A percentile compares a stretch with the other conserved stretches of the same genome.
Evolutionary conservation across 192 early-diverging fungal species (phyloP).

Genomic region (Kappamyces sp.): DNA sequence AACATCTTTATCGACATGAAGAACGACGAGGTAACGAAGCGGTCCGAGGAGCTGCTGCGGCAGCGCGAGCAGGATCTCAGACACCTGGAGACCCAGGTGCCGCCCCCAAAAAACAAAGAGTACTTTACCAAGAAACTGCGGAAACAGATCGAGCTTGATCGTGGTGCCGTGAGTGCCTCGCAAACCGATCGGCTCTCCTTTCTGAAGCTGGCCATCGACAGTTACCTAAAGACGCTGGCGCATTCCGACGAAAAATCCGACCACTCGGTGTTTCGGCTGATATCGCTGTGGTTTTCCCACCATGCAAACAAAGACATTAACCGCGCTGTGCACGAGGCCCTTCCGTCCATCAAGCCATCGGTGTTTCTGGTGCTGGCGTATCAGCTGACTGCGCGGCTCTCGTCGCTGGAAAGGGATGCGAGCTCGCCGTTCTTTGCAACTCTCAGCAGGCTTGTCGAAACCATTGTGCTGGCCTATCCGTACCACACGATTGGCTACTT

Average conservation of each 20-base stretch:
- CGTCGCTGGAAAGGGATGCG: slow-evolving; percentile 14
- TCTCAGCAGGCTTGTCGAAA: slow-evolving; percentile 22
- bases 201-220: slow-evolving; percentile 28
- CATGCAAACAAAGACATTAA: slow-evolving; percentile 19
- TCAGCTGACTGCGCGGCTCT: slow-evolving; percentile 39
- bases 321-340: slow-evolving; percentile 15
- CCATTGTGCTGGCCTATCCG: slow-evolving; percentile 34
- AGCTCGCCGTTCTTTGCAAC: slow-evolving; percentile 21
- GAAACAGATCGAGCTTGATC: slow-evolving; percentile 40
- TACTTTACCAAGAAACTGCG: slow-evolving; percentile 20
- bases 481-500: slow-evolving; percentile 40
- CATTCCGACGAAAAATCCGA: slow-evolving; percentile 29
- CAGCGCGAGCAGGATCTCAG: slow-evolving; percentile 27
- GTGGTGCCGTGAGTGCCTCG: slow-evolving; percentile 24
- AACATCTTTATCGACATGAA: slow-evolving; percentile 27
- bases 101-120: slow-evolving; percentile 19
- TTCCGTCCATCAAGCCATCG: slow-evolving; percentile 19
- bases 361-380: slow-evolving; percentile 33
- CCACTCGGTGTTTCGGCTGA: slow-evolving; percentile 38
- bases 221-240: slow-evolving; percentile 32
- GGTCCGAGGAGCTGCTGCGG: slow-evolving; percentile 24
- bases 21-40: slow-evolving; percentile 27
- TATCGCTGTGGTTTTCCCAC: slow-evolving; percentile 45
- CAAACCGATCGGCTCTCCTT: slow-evolving; percentile 16
- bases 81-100: slow-evolving; percentile 10